phyloP scores from a whole-genome alignment of 768 basidiomycete genomes.

The Xerocomellus intermedius region DNA sequence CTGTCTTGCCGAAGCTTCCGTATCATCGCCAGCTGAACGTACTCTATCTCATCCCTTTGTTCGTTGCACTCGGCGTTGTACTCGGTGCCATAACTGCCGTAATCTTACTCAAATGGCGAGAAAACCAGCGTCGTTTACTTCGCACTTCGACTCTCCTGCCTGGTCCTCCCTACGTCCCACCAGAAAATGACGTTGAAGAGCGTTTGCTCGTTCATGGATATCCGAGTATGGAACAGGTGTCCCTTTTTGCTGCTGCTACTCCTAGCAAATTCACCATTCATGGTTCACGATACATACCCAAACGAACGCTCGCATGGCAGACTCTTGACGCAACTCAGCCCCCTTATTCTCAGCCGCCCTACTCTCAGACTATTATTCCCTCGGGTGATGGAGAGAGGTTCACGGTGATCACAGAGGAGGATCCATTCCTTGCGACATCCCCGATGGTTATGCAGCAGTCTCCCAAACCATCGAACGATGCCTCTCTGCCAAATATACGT shows the following conservation, averaged over 20 bases:
- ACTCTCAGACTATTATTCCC: slow-evolving; percentile 18
- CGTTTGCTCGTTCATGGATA: slow-evolving; percentile 10
- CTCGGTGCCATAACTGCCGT: slow-evolving; percentile 19
- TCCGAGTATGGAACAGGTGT: slow-evolving; percentile 30
- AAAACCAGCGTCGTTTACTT: background rate
- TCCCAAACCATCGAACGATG: background rate
- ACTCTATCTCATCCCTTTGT: slow-evolving; percentile 28
- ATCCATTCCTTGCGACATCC: slow-evolving; percentile 22
- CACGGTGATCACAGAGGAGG: slow-evolving; percentile 20
- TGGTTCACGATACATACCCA: slow-evolving; percentile 24
- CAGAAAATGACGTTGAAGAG: slow-evolving; percentile 18
- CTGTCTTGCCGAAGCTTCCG: slow-evolving; percentile 16
- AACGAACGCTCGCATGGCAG: slow-evolving; percentile 12
- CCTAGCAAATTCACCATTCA: slow-evolving; percentile 33
- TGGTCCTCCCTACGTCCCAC: slow-evolving; percentile 27
- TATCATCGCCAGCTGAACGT: slow-evolving; percentile 25
- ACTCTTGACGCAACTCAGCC: background rate
- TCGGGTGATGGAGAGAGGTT: slow-evolving; percentile 24
- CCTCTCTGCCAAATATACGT: slow-evolving; percentile 3
- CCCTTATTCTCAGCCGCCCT: background rate
- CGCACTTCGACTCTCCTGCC: slow-evolving; percentile 20
- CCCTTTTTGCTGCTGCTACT: slow-evolving; percentile 23
- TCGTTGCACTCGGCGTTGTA: slow-evolving; percentile 24
- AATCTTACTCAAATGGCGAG: slow-evolving; percentile 14
- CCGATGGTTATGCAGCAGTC: background rate